A percentile compares a stretch with the other conserved stretches of the same genome.
These are phyloP conservation scores for Piper longum DNA, from an alignment of 164 flowering plant species.

Conservation along the genomic window DNA sequence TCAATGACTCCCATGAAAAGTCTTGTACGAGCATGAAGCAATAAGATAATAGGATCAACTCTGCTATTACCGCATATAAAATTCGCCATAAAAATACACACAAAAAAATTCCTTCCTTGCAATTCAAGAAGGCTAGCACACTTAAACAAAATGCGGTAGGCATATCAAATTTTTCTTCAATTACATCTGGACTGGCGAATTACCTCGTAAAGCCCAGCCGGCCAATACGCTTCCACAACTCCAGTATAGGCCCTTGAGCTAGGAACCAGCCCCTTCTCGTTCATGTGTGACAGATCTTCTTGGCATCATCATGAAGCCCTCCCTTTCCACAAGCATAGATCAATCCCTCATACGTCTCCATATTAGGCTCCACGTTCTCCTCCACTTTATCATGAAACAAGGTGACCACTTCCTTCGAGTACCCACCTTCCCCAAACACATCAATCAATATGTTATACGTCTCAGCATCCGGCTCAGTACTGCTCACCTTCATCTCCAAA, in stretches of 20 bases:
- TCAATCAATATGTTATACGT: constrained; percentile 76
- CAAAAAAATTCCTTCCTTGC: not conserved
- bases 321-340: constrained; percentile 91
- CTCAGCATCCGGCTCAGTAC: constrained; percentile 75
- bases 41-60: not conserved
- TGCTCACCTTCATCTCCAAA: constrained; percentile 90
- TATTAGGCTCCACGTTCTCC: constrained; percentile 86
- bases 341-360: constrained; percentile 88
- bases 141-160: not conserved
- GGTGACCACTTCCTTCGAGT: constrained; percentile 91
- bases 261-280: constrained; percentile 53
- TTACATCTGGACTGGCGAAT: not conserved
- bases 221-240: constrained; percentile 83
- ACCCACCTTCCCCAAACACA: constrained; percentile 93
- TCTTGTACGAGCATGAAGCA: no score
- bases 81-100: not conserved
- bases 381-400: constrained; percentile 93
- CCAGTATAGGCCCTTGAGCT: constrained; percentile 82
- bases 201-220: constrained; percentile 68
- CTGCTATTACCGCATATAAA: not conserved
- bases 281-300: constrained; percentile 57
- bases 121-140: not conserved
- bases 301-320: constrained; percentile 81
- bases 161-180: not conserved
- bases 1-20: no score